phyloP scores from a whole-genome alignment of 805 yeast species.

The Candida hispaniensis region DNA sequence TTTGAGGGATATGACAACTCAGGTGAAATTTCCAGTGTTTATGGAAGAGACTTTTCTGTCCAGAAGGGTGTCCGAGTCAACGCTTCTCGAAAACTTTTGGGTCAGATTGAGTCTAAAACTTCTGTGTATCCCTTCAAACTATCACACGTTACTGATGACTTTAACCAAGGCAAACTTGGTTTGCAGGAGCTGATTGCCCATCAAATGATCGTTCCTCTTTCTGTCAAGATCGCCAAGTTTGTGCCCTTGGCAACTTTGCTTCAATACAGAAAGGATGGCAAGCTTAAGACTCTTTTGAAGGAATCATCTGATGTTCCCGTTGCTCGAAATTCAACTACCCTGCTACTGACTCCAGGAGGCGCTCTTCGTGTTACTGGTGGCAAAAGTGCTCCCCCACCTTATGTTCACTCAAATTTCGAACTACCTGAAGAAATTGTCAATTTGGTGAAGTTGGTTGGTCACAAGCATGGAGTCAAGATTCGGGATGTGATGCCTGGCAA shows the following conservation, averaged over 20 bases:
- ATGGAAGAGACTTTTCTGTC: conserved; percentile 78
- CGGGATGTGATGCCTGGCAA: conserved; percentile 25
- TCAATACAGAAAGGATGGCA: conserved; percentile 48
- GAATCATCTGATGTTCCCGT: conserved; percentile 47
- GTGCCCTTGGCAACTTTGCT: conserved; percentile 59
- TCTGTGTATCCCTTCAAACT: conserved; percentile 91
- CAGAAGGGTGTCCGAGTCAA: conserved; percentile 64
- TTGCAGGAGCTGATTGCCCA: conserved; percentile 70
- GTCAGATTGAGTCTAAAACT: conserved; percentile 55
- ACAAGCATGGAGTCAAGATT: conserved; percentile 27
- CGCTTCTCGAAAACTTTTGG: conserved; percentile 59
- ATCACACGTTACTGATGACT: conserved; percentile 53
- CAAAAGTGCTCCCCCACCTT: conserved; percentile 59
- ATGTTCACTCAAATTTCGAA: conserved; percentile 75
- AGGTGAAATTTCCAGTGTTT: conserved; percentile 29
- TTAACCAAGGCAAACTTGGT: conserved; percentile 60
- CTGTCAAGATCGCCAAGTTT: conserved; percentile 61
- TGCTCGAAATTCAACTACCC: conserved; percentile 72
- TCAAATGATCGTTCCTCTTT: conserved; percentile 63
- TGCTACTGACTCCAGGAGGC: conserved; percentile 50
- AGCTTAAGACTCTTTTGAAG: conserved; percentile 25
- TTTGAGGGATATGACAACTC: conserved; percentile 25
- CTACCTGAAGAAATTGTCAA: conserved; percentile 36
- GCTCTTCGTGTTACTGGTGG: conserved; percentile 78
- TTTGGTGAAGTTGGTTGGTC: conserved; percentile 24